Evolutionary conservation across 208 protist genomes (phyloP).

Genomic region (Plasmodiophora brassicae): DNA sequence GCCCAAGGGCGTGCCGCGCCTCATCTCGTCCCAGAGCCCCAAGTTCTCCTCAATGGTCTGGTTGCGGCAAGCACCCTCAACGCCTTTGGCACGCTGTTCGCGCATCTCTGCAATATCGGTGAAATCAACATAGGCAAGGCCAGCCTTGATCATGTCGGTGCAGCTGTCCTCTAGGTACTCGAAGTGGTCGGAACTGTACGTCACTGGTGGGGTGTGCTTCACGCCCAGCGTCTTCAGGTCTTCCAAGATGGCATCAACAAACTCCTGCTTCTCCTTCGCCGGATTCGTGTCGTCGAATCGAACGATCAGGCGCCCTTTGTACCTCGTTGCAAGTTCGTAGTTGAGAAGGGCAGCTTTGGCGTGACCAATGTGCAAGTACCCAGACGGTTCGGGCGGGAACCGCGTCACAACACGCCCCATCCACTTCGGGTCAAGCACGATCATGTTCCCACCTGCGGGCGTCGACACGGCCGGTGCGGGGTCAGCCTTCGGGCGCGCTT

Average conservation of each 20-base stretch:
- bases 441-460: background rate
- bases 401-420: slow-evolving; percentile 52
- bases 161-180: background rate
- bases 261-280: slow-evolving; percentile 41
- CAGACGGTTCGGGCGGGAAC: slow-evolving; percentile 60
- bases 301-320: slow-evolving; percentile 9
- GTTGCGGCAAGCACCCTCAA: background rate
- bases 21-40: background rate
- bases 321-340: background rate
- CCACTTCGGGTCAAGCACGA: background rate
- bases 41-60: background rate
- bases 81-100: background rate
- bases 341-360: slow-evolving; percentile 25
- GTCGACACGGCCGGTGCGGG: background rate
- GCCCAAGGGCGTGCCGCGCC: background rate
- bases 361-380: slow-evolving; percentile 58
- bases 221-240: slow-evolving; percentile 39
- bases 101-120: background rate
- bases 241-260: slow-evolving; percentile 31
- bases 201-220: background rate
- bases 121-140: background rate
- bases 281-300: slow-evolving; percentile 50
- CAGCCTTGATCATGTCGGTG: background rate
- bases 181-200: background rate
- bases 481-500: background rate